Base-by-base conservation (phyloP, 1,284 basidiomycete species). In the Golubevia pallescens region DNA sequence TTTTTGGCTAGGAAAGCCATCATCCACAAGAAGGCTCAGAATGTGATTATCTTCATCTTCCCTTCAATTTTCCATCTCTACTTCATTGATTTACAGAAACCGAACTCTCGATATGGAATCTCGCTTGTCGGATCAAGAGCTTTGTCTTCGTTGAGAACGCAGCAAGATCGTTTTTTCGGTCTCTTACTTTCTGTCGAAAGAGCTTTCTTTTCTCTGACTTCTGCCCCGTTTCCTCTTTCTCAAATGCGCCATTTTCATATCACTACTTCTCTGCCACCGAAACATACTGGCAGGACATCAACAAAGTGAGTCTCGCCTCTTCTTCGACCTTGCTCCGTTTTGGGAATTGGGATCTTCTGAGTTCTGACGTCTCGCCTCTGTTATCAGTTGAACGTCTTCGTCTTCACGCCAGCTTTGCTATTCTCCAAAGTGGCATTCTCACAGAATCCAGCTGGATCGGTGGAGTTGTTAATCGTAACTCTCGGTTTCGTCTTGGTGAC, bases 351-450 rank as follows among this genome's bases (percentile, higher is more conserved):
- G n/a, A n/a, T n/a, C n/a, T n/a, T n/a, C n/a, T n/a, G n/a, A n/a
- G n/a, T n/a, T n/a, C n/a, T n/a, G n/a, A n/a, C n/a, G n/a, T 28
- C 72, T 28, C 66, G 62, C 38, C 68, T 70, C 28, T 6, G 2
- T 38, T 7, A 1, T 2, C 53, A 57, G 67, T 70, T 79, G 61
- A 80, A 80, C 32, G 78, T 80, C 24, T 79, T 75, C n/a, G 70
- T 83, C 53, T 77, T 85, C 63, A 85, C 82, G 1, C 80, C 82
- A 0, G 75, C 82, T 1, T 70, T 85, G 59, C 75, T 85, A 21
- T 85, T 85, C 67, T 76, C 74, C 70, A 85, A 85, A 63, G 79
- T 85, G 3, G 82, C 82, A 0, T 85, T 85, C 55, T 77, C 79
- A 6, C 72, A 83, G 34, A 77, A 78, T 20, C 80, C 82, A 0